Base-by-base conservation (phyloP, 768 basidiomycete genomes). In the Leccinum rimulosum region DNA sequence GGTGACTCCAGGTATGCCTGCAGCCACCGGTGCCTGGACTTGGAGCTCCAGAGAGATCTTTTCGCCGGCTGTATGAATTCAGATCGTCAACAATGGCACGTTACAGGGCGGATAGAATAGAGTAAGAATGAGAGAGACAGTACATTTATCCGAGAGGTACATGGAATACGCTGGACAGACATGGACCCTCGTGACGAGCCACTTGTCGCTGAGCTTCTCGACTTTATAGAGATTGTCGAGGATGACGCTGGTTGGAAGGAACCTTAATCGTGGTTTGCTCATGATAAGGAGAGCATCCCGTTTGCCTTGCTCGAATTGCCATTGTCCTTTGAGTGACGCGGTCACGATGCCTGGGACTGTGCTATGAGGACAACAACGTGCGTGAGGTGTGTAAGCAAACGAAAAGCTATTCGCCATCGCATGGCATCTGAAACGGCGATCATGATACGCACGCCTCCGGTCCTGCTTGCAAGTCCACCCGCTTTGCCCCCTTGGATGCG, bases 241-340 rank as follows among this genome's bases (percentile, higher is more conserved):
- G 47, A 73, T 38, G 50, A 64, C 65, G 9, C 63, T 49, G 1
- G 2, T 48, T 0, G 72, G 71, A 47, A 72, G 48, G 43, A 12
- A 74, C 2, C n/a, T 22, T 25, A 53, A 28, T 11, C 67, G 70
- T 6, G 76, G 75, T 14, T 33, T 57, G 47, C 62, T 61, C 74
- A 77, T 77, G 61, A 75, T 61, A 8, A 77, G 59, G 31, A 77
- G 57, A n/a, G 76, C 76, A 3, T 70, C 74, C 2, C 70, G 73
- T 50, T 62, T 68, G 0, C 71, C 69, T 17, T 19, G 54, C 7
- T 68, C 67, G 57, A 76, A 77, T 38, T 72, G 66, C 75, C 75
- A 77, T 28, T 68, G 65, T 4, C 70, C 75, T 45, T 72, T 72
- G 60, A 77, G 28, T 19, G 74, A 67, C 0, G 73, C 74, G 8